phyloP scores from a whole-genome alignment of 352 stramenopile genomes.

The Phytopythium chamaehyphon region DNA sequence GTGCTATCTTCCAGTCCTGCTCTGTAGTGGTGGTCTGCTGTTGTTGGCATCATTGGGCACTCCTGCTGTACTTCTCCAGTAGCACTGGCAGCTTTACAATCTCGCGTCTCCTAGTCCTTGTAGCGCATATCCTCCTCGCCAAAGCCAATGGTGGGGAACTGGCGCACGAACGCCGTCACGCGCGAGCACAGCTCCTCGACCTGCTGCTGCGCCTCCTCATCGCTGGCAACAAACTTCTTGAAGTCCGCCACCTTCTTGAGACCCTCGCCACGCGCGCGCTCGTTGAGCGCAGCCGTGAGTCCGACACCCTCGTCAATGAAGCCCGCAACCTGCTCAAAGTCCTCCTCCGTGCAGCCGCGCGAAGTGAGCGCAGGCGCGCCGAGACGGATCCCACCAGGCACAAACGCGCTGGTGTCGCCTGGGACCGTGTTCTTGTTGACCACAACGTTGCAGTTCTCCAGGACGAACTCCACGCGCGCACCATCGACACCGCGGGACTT shows the following conservation, averaged over 20 bases:
- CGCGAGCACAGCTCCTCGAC: conserved; percentile 81
- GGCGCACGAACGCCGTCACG: conserved; percentile 92
- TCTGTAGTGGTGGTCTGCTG: neutral
- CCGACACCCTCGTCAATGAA: conserved; percentile 95
- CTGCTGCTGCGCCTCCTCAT: conserved; percentile 46
- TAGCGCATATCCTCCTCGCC: conserved; percentile 92
- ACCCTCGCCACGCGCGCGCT: conserved; percentile 88
- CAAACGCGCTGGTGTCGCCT: conserved; percentile 96
- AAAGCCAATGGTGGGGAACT: conserved; percentile 97
- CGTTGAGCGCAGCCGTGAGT: conserved; percentile 91
- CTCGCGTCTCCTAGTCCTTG: conserved; percentile 45
- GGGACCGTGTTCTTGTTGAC: conserved; percentile 99
- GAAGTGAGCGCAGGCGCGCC: conserved; percentile 95
- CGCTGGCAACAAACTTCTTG: conserved; percentile 70
- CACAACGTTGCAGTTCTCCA: conserved; percentile 97
- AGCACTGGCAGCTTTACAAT: conserved; percentile 1
- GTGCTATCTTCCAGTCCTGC: no score
- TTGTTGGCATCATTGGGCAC: neutral
- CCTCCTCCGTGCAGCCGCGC: conserved; percentile 93
- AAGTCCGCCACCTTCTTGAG: conserved; percentile 94
- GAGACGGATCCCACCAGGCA: conserved; percentile 96
- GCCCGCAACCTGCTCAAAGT: conserved; percentile 93
- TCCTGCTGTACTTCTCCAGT: neutral
- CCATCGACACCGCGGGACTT: conserved; percentile 91
- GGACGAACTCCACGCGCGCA: conserved; percentile 94